Evolutionary conservation across 1,284 basidiomycete genomes (phyloP), one percentile per base, ranked within the genome.

Genomic region (Ceratobasidium sp.): DNA sequence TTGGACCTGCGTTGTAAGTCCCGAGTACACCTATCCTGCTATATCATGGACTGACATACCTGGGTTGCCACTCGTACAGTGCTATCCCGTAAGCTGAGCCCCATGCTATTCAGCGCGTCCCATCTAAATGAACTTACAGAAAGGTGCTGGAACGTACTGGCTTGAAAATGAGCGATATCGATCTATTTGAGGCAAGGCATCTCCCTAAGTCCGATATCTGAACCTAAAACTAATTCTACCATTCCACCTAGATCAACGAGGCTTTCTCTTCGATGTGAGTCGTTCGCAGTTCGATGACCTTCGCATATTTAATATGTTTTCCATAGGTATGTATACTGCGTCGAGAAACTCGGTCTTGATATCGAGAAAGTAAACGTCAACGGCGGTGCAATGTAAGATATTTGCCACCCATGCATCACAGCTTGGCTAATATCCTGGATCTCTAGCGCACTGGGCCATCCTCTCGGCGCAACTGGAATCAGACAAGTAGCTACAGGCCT

Each of bases 401-500:
- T 50, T 81, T 72, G 81, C 82, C 33, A 83, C n/a, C n/a, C 83
- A 77, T 83, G n/a, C 22, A 79, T 84, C 82, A 19, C 56, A 8
- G 9, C 17, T 5, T 33, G 2, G n/a, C 48, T 47, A 1, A 29
- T 66, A 62, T 66, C 33, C 50, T 59, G 17, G 48, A 74, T 74
- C 63, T 3, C 17, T 33, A 72, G 67, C 47, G 77, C 77, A 0
- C 53, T 78, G 1, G 77, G 76, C 2, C 77, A 78, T 57, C 77
- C 77, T 9, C 71, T 78, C 48, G 77, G 84, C 74, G 77, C 80
- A 88, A 94, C 94, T 77, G 94, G 94, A 48, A 85, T 91, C 31
- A 90, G 96, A 41, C 95, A 96, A 82, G 90, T 95, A 45, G 93
- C 94, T 9, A 96, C 95, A 4, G 95, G 92, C 19, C 87, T 96